Evolutionary conservation across 202 grass and related monocot species (phyloP), one percentile per base, ranked within the genome.

Genomic region (Setaria viridis): DNA sequence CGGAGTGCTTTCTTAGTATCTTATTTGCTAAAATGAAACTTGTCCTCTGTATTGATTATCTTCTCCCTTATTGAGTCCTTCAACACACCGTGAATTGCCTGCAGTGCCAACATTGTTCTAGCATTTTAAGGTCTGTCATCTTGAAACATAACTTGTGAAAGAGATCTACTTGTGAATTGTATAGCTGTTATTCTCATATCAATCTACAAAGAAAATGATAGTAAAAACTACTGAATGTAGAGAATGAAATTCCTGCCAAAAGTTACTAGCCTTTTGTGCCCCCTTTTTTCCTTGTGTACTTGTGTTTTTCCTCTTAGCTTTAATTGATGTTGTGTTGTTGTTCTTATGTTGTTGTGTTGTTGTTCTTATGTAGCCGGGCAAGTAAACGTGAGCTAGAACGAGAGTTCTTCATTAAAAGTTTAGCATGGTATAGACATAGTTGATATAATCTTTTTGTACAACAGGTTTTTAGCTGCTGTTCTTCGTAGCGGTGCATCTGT

Each of bases 391-490:
- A 69, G 16, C 80, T 55, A 64, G 43, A 80, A 80, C 32, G 68
- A 58, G 3, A 49, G 17, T 85, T 75, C 74, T 20, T 76, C 51
- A 13, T 13, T 84, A 45, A 77, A 72, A 46, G n/a, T 75, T 33
- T 81, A 30, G 72, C 48, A 49, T 65, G 7, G 16, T 83, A 5
- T 63, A 55, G 25, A 42, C 32, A 74, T 55, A 74, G 60, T 77
- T 32, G 90, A 64, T 69, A 33, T 75, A 62, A 32, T 41, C 29
- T 63, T 70, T 85, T 85, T 54, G 54, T 70, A 69, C 59, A 16
- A 82, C 86, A 95, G 93, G 86, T 80, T 99, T 71, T 86, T 99
- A 66, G 55, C 89, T 62, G 80, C 86, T 14, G 75, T 87, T 92
- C 85, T 99, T 79, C 89, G 83, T 80, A 85, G 75, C 41, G 68